A percentile compares a stretch with the other conserved stretches of the same genome.
These are phyloP conservation scores for Lactarius sanguifluus DNA, from an alignment of 768 basidiomycete species.

Conservation along the genomic window DNA sequence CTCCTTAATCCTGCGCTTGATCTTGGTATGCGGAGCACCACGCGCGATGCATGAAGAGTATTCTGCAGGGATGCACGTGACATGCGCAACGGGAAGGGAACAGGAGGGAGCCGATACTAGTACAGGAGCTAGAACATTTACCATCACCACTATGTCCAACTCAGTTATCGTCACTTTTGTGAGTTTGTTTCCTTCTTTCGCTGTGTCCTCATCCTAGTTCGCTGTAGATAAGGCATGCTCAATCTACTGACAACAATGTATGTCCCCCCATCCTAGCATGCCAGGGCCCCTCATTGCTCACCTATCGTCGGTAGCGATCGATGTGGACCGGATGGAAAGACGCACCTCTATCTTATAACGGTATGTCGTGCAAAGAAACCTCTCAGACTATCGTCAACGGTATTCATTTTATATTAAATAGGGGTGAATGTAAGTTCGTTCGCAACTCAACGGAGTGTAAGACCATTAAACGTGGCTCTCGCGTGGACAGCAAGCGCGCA, in stretches of 20 bases:
- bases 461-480: neutral
- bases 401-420: conserved; percentile 9
- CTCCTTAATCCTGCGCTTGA: too few relatives aligned
- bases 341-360: conserved; percentile 68
- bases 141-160: neutral
- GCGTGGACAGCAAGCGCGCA: conserved; percentile 34
- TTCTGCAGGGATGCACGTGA: too few relatives aligned
- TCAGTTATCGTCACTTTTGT: conserved; percentile 35
- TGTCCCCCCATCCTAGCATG: conserved; percentile 25
- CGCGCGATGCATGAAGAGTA: too few relatives aligned
- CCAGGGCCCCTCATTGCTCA: neutral
- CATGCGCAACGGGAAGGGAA: too few relatives aligned
- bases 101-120: too few relatives aligned
- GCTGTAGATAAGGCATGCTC: conserved; percentile 67
- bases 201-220: neutral
- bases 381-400: neutral
- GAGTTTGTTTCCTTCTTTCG: conserved; percentile 11
- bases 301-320: conserved; percentile 33
- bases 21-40: too few relatives aligned
- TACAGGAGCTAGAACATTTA: too few relatives aligned
- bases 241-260: conserved; percentile 75
- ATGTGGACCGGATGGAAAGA: conserved; percentile 80
- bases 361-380: conserved; percentile 36
- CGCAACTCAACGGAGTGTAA: neutral
- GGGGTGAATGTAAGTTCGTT: conserved; percentile 37